Percentiles rank a stretch among this genome's conserved stretches.
phyloP scores from a whole-genome alignment of 2,329 filamentous ascomycete genomes.

The Phialocephala sp. region DNA sequence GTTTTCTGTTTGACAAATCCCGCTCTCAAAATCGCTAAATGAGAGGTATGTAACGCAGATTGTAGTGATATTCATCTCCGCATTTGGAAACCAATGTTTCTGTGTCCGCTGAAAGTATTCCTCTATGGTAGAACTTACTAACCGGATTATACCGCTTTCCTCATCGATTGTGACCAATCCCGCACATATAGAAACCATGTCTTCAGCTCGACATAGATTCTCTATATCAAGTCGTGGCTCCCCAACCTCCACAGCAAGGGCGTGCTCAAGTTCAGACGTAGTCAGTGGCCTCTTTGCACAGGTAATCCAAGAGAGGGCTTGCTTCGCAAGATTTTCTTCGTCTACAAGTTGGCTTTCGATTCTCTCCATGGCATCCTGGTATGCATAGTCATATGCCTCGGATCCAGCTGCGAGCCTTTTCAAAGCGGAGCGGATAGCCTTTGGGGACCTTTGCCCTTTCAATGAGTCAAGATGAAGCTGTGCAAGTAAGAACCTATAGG shows the following conservation, averaged over 20 bases:
- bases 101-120: constrained; percentile 38
- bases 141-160: constrained; percentile 17
- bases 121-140: constrained; percentile 42
- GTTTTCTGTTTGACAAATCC: constrained; percentile 29
- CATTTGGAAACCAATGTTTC: constrained; percentile 26
- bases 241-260: constrained; percentile 47
- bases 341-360: no score
- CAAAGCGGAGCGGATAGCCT: no score
- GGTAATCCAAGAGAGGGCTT: constrained; percentile 16
- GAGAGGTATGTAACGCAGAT: constrained; percentile 42
- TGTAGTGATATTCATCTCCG: constrained; percentile 30
- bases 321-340: background rate
- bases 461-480: no score
- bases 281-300: constrained; percentile 45
- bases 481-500: no score
- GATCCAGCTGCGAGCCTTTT: no score
- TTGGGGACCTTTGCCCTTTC: no score
- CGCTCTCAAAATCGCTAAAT: constrained; percentile 36
- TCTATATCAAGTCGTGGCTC: constrained; percentile 17
- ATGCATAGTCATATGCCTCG: no score
- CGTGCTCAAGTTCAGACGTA: constrained; percentile 48
- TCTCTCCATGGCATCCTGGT: no score
- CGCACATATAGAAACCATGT: constrained; percentile 36
- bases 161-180: constrained; percentile 29
- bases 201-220: constrained; percentile 27